phyloP scores from a whole-genome alignment of 2,329 filamentous ascomycete species.

The Ascocoryne sarcoides region DNA sequence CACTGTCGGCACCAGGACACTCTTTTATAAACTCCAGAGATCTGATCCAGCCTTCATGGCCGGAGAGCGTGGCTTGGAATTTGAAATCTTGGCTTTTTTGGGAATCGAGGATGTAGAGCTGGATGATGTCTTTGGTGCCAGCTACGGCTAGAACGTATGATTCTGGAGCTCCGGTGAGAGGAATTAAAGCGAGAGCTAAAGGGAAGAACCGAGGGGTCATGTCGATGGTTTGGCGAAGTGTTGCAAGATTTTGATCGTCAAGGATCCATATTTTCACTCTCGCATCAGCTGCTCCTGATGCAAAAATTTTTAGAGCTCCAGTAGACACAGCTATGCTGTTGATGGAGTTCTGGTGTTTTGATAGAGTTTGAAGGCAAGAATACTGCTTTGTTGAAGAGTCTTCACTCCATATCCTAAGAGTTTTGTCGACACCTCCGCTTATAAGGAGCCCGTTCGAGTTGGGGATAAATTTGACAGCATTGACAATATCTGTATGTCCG shows the following conservation, averaged over 20 bases:
- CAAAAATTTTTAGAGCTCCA: constrained; percentile 38
- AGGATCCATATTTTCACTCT: constrained; percentile 64
- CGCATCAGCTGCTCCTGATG: constrained; percentile 76
- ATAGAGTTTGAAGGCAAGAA: constrained; percentile 42
- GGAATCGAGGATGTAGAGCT: constrained; percentile 59
- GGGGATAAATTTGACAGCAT: constrained; percentile 70
- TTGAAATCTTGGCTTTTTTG: constrained; percentile 45
- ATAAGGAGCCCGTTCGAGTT: constrained; percentile 52
- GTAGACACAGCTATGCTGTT: constrained; percentile 51
- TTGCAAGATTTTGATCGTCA: constrained; percentile 33
- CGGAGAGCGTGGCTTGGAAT: constrained; percentile 67
- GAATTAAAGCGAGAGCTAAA: constrained; percentile 61
- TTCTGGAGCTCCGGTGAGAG: constrained; percentile 41
- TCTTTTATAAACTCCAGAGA: constrained; percentile 72
- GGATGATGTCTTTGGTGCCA: constrained; percentile 74
- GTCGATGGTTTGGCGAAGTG: constrained; percentile 60
- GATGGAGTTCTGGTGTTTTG: constrained; percentile 60
- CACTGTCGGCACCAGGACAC: constrained; percentile 41
- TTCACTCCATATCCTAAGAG: constrained; percentile 63
- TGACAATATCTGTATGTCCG: constrained; percentile 74
- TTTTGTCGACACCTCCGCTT: constrained; percentile 74
- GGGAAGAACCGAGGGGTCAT: constrained; percentile 77
- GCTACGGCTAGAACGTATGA: constrained; percentile 69
- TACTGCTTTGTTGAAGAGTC: constrained; percentile 25
- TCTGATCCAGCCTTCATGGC: constrained; percentile 92